Conservation (phyloP, 192 early-diverging fungal genomes). For the Coemansia sp. region DNA sequence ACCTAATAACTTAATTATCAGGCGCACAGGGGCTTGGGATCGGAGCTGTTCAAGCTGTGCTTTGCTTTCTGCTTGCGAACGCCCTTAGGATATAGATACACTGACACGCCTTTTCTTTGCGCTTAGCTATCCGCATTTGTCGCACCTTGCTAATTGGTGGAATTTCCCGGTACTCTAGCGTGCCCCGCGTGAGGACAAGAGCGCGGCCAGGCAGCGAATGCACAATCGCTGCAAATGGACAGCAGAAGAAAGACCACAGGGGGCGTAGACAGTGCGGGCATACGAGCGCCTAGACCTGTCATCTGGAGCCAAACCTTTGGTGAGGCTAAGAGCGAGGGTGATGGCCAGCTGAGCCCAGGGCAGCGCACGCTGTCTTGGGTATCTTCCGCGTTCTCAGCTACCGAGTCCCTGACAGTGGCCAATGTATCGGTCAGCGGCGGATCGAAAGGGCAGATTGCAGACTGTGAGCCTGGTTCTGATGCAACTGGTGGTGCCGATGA, state of each 20-base stretch:
- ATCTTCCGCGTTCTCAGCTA: slow-evolving; percentile 24
- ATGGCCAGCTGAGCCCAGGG: slow-evolving; percentile 21
- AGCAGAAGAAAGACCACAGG: slow-evolving; percentile 1
- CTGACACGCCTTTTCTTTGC: neutral
- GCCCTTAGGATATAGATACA: neutral
- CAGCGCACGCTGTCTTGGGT: slow-evolving; percentile 45
- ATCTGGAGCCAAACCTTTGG: neutral
- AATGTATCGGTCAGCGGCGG: neutral
- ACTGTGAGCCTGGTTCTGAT: neutral
- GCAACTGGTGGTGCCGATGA: neutral
- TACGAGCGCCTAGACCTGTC: neutral
- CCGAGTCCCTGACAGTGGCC: slow-evolving; percentile 1
- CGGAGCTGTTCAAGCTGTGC: neutral
- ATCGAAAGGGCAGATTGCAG: neutral
- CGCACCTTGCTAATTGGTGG: neutral
- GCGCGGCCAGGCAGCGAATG: slow-evolving; percentile 6
- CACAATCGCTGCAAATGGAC: slow-evolving; percentile 8
- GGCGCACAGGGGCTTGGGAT: neutral
- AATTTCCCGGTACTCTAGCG: neutral
- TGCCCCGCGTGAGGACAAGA: neutral
- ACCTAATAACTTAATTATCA: neutral
- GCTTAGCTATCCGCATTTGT: slow-evolving; percentile 1
- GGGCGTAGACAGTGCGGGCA: neutral
- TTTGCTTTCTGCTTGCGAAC: neutral
- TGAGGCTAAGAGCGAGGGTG: slow-evolving; percentile 17